These are phyloP conservation scores for Malus orientalis DNA, from an alignment of 306 rosid species.

Conservation along the genomic window DNA sequence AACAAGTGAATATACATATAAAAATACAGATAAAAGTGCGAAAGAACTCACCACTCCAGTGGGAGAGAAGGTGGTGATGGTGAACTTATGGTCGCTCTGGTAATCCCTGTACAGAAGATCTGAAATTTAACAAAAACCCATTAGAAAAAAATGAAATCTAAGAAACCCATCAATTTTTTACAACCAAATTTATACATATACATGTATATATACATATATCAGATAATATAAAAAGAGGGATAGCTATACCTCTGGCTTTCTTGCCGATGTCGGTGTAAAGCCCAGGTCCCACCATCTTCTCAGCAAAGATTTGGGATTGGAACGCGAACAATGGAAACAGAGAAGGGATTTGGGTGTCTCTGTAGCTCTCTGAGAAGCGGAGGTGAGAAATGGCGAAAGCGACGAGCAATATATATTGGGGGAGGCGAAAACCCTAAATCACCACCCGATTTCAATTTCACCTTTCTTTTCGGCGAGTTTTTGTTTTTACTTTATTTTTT, in stretches of 20 bases:
- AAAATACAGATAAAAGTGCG: neutral
- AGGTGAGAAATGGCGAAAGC: slow-evolving; percentile 2
- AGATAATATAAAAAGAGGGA: neutral
- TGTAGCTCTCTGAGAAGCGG: neutral
- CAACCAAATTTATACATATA: neutral
- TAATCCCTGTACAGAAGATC: slow-evolving; percentile 89
- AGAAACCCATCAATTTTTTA: neutral
- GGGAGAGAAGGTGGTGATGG: slow-evolving; percentile 79
- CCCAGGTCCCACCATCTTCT: slow-evolving; percentile 81
- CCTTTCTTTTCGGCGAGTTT: slow-evolving; percentile 18
- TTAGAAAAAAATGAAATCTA: neutral
- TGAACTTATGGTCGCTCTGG: slow-evolving; percentile 87
- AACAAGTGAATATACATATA: neutral
- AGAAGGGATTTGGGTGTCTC: neutral
- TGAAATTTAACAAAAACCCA: neutral
- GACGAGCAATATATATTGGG: slow-evolving; percentile 4
- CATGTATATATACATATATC: neutral
- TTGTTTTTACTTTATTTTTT: neutral
- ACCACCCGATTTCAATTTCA: neutral
- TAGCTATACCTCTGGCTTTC: slow-evolving; percentile 61
- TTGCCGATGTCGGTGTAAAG: slow-evolving; percentile 92
- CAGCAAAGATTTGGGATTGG: slow-evolving; percentile 22
- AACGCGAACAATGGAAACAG: neutral
- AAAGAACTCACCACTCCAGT: slow-evolving; percentile 66
- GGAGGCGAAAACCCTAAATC: slow-evolving; percentile 11